Conservation (phyloP, 139 green algal genomes). For the Nannochloris sp. region DNA sequence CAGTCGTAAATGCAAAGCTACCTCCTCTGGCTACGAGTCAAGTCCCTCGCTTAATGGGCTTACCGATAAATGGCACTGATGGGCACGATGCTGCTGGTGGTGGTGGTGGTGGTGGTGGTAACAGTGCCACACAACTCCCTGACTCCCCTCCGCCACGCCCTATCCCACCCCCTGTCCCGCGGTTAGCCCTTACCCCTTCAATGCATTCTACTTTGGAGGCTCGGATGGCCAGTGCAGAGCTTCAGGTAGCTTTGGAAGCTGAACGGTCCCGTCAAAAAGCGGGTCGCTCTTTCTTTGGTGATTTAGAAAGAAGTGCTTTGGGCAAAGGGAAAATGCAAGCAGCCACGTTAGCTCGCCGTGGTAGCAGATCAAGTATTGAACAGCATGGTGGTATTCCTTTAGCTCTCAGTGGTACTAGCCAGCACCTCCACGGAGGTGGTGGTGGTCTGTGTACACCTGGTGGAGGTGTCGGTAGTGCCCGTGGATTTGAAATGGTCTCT, state of each 20-base stretch:
- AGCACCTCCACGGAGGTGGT: not conserved
- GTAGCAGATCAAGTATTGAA: not conserved
- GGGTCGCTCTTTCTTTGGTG: conserved; percentile 10
- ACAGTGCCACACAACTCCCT: not conserved
- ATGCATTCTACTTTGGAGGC: conserved; percentile 19
- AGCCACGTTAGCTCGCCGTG: not conserved
- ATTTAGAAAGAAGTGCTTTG: conserved; percentile 21
- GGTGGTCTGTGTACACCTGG: no score
- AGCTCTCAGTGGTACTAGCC: not conserved
- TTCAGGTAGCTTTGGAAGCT: conserved; percentile 17
- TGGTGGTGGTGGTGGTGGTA: not conserved
- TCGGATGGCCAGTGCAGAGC: conserved; percentile 14
- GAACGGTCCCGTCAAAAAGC: conserved; percentile 1
- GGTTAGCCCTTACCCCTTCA: conserved; percentile 2
- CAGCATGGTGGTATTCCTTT: not conserved
- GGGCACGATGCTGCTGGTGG: not conserved
- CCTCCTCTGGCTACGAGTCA: no score
- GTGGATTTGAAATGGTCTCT: not conserved
- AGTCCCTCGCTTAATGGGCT: no score
- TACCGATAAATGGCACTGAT: no score
- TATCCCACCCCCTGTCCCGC: not conserved
- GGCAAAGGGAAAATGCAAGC: conserved; percentile 40
- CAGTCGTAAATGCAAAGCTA: not conserved
- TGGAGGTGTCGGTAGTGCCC: not conserved
- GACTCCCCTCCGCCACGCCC: not conserved